Percentiles rank a stretch among this genome's conserved stretches.
Conservation (phyloP, 352 stramenopile species). For the Plasmopara viticola region DNA sequence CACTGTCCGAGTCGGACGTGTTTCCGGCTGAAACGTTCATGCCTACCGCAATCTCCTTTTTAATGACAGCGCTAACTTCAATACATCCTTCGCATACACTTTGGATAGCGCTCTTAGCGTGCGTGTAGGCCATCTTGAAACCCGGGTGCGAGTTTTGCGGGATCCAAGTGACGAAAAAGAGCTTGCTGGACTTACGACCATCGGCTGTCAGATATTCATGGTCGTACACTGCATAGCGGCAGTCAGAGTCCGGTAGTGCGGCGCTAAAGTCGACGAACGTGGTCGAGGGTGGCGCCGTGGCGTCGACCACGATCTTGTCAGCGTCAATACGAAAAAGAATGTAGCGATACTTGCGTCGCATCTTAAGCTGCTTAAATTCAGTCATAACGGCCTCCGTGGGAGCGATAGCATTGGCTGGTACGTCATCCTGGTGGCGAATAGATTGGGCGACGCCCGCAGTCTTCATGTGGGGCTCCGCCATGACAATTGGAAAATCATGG, state of each 20-base stretch:
- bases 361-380: conserved; percentile 87
- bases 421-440: conserved; percentile 70
- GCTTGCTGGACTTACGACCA: conserved; percentile 80
- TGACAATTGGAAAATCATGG: conserved; percentile 9
- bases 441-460: conserved; percentile 72
- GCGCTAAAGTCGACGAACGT: conserved; percentile 49
- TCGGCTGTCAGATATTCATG: conserved; percentile 73
- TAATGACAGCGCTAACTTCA: conserved; percentile 71
- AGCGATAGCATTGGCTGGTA: conserved; percentile 62
- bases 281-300: conserved; percentile 37
- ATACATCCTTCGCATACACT: conserved; percentile 70
- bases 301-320: conserved; percentile 59
- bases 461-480: conserved; percentile 83
- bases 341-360: conserved; percentile 82
- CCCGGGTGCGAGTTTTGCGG: conserved; percentile 72
- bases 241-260: conserved; percentile 74
- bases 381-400: conserved; percentile 47
- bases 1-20: conserved; percentile 78
- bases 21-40: conserved; percentile 52
- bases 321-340: conserved; percentile 80
- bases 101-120: conserved; percentile 79
- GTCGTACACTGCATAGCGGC: conserved; percentile 84
- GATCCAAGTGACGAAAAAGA: conserved; percentile 87
- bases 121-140: conserved; percentile 86
- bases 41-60: conserved; percentile 63